Conservation (phyloP, 768 basidiomycete species). For the Cubamyces sp. region DNA sequence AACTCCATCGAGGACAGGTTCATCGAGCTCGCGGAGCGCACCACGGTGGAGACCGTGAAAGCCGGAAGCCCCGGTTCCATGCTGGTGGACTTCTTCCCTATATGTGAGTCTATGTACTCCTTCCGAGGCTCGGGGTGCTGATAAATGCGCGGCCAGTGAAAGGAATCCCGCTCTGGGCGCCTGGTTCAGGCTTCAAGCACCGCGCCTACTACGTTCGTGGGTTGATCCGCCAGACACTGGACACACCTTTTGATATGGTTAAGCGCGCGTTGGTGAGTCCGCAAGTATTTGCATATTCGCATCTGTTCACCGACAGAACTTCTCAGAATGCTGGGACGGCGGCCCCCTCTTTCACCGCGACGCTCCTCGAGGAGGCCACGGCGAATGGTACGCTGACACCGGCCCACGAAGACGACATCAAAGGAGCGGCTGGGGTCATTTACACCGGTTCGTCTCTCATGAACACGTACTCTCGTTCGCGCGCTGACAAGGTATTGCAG, state of each 20-base stretch:
- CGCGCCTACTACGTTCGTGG: slow-evolving; percentile 21
- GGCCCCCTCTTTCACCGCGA: slow-evolving; percentile 26
- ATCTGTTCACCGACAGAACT: background rate
- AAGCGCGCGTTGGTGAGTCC: slow-evolving; percentile 21
- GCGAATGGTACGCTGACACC: background rate
- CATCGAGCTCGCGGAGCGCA: slow-evolving; percentile 28
- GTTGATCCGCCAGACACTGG: slow-evolving; percentile 11
- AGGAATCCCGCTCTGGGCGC: slow-evolving; percentile 39
- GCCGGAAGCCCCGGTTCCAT: slow-evolving; percentile 27
- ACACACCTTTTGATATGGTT: slow-evolving; percentile 29
- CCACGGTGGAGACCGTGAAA: slow-evolving; percentile 20
- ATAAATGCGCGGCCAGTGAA: slow-evolving; percentile 19
- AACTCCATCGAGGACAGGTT: slow-evolving; percentile 34
- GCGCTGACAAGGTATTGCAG: slow-evolving; percentile 2
- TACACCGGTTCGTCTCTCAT: slow-evolving; percentile 25
- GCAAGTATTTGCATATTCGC: background rate
- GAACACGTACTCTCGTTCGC: background rate
- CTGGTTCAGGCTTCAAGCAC: slow-evolving; percentile 38
- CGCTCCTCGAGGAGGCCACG: slow-evolving; percentile 24
- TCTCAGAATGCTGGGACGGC: slow-evolving; percentile 23
- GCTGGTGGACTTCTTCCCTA: slow-evolving; percentile 32
- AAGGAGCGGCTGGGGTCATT: slow-evolving; percentile 21
- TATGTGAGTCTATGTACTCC: slow-evolving; percentile 13
- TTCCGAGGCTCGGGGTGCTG: background rate
- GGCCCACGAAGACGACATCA: slow-evolving; percentile 26